A percentile compares a stretch with the other conserved stretches of the same genome.
phyloP scores from a whole-genome alignment of 2,329 filamentous ascomycete genomes.

The Magnaporthiopsis rhizophila region DNA sequence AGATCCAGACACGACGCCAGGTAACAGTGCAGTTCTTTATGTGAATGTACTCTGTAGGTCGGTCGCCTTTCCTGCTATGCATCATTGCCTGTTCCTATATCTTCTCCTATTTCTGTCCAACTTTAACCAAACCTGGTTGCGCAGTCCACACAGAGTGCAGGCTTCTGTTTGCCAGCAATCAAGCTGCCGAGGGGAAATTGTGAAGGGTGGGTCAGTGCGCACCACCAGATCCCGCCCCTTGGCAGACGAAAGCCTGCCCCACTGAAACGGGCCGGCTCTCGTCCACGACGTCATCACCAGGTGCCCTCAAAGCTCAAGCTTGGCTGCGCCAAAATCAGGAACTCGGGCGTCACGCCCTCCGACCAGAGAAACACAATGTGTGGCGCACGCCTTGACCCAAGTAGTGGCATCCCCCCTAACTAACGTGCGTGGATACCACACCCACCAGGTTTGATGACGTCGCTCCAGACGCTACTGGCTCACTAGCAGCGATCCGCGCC shows the following conservation, averaged over 20 bases:
- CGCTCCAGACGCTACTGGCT: neutral
- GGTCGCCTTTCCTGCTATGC: no score
- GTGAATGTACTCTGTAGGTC: no score
- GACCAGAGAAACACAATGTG: neutral
- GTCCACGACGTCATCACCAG: neutral
- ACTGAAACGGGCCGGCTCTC: neutral
- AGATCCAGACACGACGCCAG: no score
- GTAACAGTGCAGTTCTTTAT: no score
- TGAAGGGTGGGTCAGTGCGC: no score
- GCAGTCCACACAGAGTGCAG: no score
- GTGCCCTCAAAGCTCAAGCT: neutral
- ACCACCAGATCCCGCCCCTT: neutral
- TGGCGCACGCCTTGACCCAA: neutral
- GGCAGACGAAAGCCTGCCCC: neutral
- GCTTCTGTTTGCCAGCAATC: no score
- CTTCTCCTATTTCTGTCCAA: no score
- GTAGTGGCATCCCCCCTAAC: neutral
- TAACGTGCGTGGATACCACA: neutral
- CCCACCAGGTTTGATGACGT: neutral
- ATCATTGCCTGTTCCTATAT: no score
- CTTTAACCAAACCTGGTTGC: no score
- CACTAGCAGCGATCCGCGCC: neutral
- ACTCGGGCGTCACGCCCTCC: neutral
- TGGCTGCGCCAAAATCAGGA: neutral
- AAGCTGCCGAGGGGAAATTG: no score